Percentiles rank a stretch among this genome's conserved stretches.
These are phyloP conservation scores for Wickerhamiella slavikovae DNA, from an alignment of 805 yeast genomes.

Conservation along the genomic window DNA sequence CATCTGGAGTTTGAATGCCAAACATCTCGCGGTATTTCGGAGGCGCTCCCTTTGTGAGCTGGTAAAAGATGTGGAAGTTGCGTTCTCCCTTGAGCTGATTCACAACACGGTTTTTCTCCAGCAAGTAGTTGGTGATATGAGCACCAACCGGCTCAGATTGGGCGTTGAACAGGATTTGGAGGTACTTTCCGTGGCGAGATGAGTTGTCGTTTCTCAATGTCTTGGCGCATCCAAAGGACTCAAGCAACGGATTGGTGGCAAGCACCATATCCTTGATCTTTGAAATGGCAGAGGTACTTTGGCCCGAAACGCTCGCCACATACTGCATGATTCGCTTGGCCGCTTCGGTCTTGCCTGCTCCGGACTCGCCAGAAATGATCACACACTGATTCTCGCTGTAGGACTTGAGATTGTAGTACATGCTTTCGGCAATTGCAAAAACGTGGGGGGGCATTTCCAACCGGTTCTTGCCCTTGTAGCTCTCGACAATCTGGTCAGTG, in stretches of 20 bases:
- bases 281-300: constrained; percentile 43
- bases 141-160: constrained; percentile 84
- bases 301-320: constrained; percentile 68
- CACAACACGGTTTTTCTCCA: constrained; percentile 95
- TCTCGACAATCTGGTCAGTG: constrained; percentile 51
- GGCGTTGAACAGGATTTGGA: constrained; percentile 71
- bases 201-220: constrained; percentile 77
- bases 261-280: constrained; percentile 91
- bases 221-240: constrained; percentile 86
- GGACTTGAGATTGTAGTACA: constrained; percentile 88
- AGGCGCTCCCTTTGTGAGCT: constrained; percentile 78
- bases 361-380: constrained; percentile 91
- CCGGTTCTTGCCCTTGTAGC: constrained; percentile 80
- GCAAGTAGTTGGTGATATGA: constrained; percentile 79
- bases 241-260: constrained; percentile 86
- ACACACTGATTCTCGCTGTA: constrained; percentile 93
- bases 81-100: constrained; percentile 82
- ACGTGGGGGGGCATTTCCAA: constrained; percentile 97
- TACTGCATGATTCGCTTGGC: constrained; percentile 97
- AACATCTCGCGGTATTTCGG: constrained; percentile 61
- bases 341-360: constrained; percentile 97
- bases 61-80: constrained; percentile 93
- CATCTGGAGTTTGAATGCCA: constrained; percentile 90
- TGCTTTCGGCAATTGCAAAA: constrained; percentile 89
- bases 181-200: constrained; percentile 81